Base-by-base conservation (phyloP, 768 basidiomycete genomes). In the Hemileccinum impolitum region DNA sequence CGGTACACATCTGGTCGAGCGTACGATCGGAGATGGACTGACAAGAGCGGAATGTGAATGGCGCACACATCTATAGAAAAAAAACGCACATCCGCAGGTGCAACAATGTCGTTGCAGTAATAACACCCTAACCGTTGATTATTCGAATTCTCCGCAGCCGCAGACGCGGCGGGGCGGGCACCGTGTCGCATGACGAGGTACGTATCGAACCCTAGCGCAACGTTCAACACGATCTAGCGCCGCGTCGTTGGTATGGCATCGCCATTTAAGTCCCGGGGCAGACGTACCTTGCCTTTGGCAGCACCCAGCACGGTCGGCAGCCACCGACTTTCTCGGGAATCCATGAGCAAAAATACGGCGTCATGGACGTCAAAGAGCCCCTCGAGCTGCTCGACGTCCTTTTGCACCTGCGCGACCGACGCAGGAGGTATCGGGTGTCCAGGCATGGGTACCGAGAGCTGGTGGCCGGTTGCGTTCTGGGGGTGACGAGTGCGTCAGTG, bases 1-100 rank as follows among this genome's bases (percentile, higher is more conserved):
- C 96, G 1, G 96, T 98, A 64, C 96, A 99, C 95, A 97, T 97
- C 66, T 98, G 95, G 66, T 98, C 96, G 13, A 98, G 79, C 4
- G 94, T 95, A 36, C 94, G 79, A 64, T 98, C 95, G 1, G 89
- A 87, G 37, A 88, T 68, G 3, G 81, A 82, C 84, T 78, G 51
- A 6, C 1, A 17, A 18, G 31, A n/a, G 15, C 12, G 12, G 12
- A 14, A 13, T 2, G 39, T 39, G 5, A 26, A 17, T 35, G 12
- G 9, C 2, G 4, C 15, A 18, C 4, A 18, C 14, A 12, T 12
- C 3, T 6, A 26, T 17, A n/a, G n/a, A 14, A 11, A 10, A n/a
- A 37, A 23, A 11, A 68, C 77, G 62, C 72, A 95, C 94, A 66
- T 99, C 94, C 15, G 88, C 82, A 8, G 96, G 94, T 0, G 95